Evolutionary conservation across 225 moss, liverwort and hornwort genomes (phyloP).

Genomic region (Bryoerythrophyllum caledonicum): DNA sequence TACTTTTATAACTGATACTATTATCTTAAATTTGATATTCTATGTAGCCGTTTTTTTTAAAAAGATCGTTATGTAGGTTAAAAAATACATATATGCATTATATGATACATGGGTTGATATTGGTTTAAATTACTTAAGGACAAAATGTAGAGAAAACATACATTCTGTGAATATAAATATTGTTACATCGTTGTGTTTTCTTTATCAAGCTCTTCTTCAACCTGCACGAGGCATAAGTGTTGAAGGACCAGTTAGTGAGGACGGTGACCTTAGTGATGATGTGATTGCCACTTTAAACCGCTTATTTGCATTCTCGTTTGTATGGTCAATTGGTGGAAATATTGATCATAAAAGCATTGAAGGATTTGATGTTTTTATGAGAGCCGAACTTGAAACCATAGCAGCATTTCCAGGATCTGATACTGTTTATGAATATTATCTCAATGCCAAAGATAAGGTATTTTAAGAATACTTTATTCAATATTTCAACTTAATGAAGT

Average conservation of each 20-base stretch:
- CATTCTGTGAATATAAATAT: slow-evolving; percentile 83
- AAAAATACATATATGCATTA: slow-evolving; percentile 30
- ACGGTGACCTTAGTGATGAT: slow-evolving; percentile 47
- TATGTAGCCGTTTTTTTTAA: not conserved
- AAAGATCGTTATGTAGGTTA: slow-evolving; percentile 1
- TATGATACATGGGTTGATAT: slow-evolving; percentile 64
- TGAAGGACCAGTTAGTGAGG: not conserved
- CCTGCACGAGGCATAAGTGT: slow-evolving; percentile 56
- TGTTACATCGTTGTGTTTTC: slow-evolving; percentile 71
- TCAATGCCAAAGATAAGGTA: slow-evolving; percentile 68
- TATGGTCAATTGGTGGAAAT: slow-evolving; percentile 89
- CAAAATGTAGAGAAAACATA: slow-evolving; percentile 64
- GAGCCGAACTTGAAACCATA: slow-evolving; percentile 61
- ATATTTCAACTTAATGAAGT: too few relatives aligned
- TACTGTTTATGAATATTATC: slow-evolving; percentile 71
- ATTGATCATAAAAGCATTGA: slow-evolving; percentile 80
- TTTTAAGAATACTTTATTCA: too few relatives aligned
- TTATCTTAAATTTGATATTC: accelerated
- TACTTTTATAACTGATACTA: not conserved
- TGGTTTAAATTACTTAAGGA: slow-evolving; percentile 64
- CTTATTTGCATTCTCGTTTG: slow-evolving; percentile 59
- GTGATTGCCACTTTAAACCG: slow-evolving; percentile 61
- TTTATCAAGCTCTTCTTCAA: slow-evolving; percentile 74
- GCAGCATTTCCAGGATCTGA: slow-evolving; percentile 60
- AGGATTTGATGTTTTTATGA: slow-evolving; percentile 75